phyloP scores from a whole-genome alignment of 345 rosid species.

The Hibiscus trionum region DNA sequence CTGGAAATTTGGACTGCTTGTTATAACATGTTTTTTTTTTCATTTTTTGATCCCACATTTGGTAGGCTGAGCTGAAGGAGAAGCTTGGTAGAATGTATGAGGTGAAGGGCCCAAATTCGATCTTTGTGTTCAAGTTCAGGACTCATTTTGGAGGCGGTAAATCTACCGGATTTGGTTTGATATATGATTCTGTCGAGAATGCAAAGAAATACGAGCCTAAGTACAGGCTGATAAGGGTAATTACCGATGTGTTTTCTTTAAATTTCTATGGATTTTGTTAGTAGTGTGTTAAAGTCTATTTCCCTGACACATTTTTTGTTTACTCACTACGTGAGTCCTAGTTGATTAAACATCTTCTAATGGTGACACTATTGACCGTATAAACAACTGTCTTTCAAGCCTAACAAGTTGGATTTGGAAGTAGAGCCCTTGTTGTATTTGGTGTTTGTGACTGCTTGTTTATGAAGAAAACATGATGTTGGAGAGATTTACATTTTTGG shows the following conservation, averaged over 20 bases:
- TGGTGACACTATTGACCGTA: background rate
- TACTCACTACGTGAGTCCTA: too few species aligned
- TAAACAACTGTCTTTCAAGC: too few species aligned
- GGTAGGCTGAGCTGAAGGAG: conserved; percentile 82
- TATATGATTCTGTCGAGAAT: conserved; percentile 74
- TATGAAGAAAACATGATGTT: background rate
- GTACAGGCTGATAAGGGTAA: conserved; percentile 96
- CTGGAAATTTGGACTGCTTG: background rate
- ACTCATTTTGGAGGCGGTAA: conserved; percentile 99
- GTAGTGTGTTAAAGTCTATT: background rate
- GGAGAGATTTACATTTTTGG: background rate
- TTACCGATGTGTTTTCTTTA: background rate
- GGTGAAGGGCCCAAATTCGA: conserved; percentile 81
- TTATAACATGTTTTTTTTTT: too few species aligned
- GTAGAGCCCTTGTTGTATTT: background rate
- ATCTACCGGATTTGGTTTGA: conserved; percentile 94
- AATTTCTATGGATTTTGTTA: background rate
- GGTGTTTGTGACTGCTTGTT: background rate
- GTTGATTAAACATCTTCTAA: background rate
- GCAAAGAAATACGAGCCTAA: conserved; percentile 97
- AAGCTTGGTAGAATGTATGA: conserved; percentile 76
- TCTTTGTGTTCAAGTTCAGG: conserved; percentile 92
- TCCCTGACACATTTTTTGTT: background rate
- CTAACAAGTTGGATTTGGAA: background rate
- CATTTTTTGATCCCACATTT: background rate